Conservation (phyloP, 495 filamentous ascomycete species). For the Echria macrotheca region DNA sequence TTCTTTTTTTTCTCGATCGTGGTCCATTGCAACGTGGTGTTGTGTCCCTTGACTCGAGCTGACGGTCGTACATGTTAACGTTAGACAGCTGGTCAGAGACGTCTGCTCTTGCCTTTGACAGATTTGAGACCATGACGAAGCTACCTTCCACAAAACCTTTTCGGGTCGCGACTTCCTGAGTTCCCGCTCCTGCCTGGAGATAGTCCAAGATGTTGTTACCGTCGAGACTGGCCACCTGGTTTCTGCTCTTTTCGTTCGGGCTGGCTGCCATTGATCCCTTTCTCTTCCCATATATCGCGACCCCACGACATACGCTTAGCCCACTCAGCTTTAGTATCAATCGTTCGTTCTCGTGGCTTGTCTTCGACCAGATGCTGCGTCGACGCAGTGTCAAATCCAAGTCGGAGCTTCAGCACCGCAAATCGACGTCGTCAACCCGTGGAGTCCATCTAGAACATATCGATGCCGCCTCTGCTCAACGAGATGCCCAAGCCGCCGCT, state of each 20-base stretch:
- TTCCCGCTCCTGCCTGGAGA: too few species aligned
- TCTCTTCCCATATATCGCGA: too few species aligned
- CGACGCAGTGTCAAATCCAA: slow-evolving; percentile 36
- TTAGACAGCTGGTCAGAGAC: too few species aligned
- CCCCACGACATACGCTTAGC: slow-evolving; percentile 3
- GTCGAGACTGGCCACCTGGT: neutral
- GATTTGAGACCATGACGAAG: neutral
- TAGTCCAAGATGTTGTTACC: neutral
- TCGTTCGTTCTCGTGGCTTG: neutral
- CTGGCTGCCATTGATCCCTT: too few species aligned
- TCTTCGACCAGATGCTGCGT: slow-evolving; percentile 45
- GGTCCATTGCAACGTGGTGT: neutral
- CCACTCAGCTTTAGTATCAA: slow-evolving; percentile 1
- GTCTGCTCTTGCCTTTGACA: neutral
- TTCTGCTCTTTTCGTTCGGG: too few species aligned
- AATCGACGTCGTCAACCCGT: slow-evolving; percentile 57
- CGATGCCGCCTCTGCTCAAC: slow-evolving; percentile 50
- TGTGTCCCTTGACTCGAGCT: neutral
- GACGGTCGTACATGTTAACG: too few species aligned
- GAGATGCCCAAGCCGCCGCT: slow-evolving; percentile 65
- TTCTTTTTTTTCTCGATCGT: neutral
- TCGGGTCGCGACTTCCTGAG: neutral
- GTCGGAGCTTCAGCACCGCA: slow-evolving; percentile 49
- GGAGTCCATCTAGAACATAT: slow-evolving; percentile 44
- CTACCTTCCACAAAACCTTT: neutral